These are phyloP conservation scores for Mantamonas sphyraenae DNA, from an alignment of 78 protist species.

Conservation along the genomic window DNA sequence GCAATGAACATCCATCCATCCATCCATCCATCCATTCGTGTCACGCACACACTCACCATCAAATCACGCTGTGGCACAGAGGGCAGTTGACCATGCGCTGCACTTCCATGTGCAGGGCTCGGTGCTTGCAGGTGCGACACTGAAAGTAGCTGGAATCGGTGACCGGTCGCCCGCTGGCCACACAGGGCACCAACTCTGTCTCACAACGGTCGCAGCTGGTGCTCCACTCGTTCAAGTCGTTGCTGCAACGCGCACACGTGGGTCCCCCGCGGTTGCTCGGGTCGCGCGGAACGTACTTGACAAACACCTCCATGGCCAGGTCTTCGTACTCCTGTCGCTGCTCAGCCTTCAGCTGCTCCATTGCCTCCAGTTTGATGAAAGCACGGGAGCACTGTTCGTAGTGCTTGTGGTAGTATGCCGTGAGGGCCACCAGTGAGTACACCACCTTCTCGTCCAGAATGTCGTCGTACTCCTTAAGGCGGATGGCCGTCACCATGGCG, in stretches of 20 bases:
- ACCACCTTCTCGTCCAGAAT: slow-evolving; percentile 9
- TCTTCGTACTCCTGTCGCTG: not conserved
- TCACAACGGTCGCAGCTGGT: slow-evolving; percentile 26
- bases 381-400: slow-evolving; percentile 52
- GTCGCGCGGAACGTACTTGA: slow-evolving; percentile 10
- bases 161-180: slow-evolving; percentile 26
- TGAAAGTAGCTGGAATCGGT: not conserved
- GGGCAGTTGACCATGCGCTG: not conserved
- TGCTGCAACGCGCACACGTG: slow-evolving; percentile 5
- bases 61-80: slow-evolving; percentile 18
- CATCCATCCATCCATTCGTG: no score
- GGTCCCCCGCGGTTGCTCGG: not conserved
- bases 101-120: not conserved
- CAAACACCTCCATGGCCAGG: slow-evolving; percentile 39
- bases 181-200: slow-evolving; percentile 20
- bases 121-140: slow-evolving; percentile 16
- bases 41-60: not conserved
- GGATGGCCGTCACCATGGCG: slow-evolving; percentile 28
- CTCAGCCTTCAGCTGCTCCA: slow-evolving; percentile 7
- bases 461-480: slow-evolving; percentile 52
- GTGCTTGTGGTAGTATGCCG: slow-evolving; percentile 32
- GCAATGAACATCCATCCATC: no score
- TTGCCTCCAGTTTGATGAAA: slow-evolving; percentile 43
- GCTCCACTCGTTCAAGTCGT: slow-evolving; percentile 16
- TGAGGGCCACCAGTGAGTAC: slow-evolving; percentile 55